phyloP scores from a whole-genome alignment of 2,329 filamentous ascomycete species.

The Xylaria sp. region DNA sequence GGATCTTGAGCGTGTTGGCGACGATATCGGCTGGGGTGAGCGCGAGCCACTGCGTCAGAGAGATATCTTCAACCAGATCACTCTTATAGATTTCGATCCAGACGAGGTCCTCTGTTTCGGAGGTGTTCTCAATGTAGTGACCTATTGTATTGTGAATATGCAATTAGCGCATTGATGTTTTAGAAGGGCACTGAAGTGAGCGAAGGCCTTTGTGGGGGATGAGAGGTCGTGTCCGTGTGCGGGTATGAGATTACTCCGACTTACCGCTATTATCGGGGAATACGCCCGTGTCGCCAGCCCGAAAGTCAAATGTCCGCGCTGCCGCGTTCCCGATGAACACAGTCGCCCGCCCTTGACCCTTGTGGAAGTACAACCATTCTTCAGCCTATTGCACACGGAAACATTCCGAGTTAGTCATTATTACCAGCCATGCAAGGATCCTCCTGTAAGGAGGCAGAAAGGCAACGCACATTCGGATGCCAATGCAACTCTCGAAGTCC shows the following conservation, averaged over 20 bases:
- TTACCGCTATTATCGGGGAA: slow-evolving; percentile 72
- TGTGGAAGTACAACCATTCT: slow-evolving; percentile 78
- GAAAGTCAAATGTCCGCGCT: slow-evolving; percentile 74
- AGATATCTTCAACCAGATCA: slow-evolving; percentile 73
- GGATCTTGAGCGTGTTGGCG: slow-evolving; percentile 67
- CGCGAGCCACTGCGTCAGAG: slow-evolving; percentile 75
- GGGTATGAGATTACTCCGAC: slow-evolving; percentile 32
- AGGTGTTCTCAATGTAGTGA: slow-evolving; percentile 77
- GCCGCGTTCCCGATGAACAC: slow-evolving; percentile 71
- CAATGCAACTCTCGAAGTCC: slow-evolving; percentile 74
- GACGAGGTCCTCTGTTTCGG: slow-evolving; percentile 69
- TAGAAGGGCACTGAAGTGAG: neutral
- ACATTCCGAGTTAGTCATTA: neutral
- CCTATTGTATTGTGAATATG: slow-evolving; percentile 43
- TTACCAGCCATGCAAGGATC: too few relatives aligned
- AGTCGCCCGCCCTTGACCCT: slow-evolving; percentile 69
- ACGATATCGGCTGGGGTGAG: slow-evolving; percentile 72
- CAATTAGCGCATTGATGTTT: neutral
- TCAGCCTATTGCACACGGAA: slow-evolving; percentile 59
- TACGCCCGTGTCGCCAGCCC: slow-evolving; percentile 72
- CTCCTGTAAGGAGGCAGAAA: neutral
- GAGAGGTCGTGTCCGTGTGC: too few relatives aligned
- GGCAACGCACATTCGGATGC: slow-evolving; percentile 69
- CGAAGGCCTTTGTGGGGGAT: too few relatives aligned
- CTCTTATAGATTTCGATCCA: slow-evolving; percentile 78